Percentiles rank a stretch among this genome's conserved stretches.
These are phyloP conservation scores for Lachancea dasiensis DNA, from an alignment of 805 yeast genomes.

Conservation along the genomic window DNA sequence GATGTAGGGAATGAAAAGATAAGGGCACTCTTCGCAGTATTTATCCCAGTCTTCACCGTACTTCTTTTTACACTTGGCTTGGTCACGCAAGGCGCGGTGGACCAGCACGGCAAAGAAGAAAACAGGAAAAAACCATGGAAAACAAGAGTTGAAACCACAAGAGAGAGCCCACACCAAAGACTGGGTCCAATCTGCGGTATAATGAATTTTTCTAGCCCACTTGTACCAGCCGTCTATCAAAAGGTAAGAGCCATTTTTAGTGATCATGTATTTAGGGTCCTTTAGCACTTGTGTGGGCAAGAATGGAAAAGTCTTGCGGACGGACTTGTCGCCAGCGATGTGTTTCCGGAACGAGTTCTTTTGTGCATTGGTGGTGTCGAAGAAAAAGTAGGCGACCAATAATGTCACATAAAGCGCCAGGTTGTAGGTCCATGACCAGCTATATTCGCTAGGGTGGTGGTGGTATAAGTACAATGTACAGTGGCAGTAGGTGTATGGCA, in stretches of 20 bases:
- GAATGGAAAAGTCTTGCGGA: conserved; percentile 89
- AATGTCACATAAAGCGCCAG: conserved; percentile 49
- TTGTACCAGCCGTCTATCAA: conserved; percentile 93
- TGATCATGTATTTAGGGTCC: conserved; percentile 78
- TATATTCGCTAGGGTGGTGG: conserved; percentile 80
- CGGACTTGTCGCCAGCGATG: conserved; percentile 68
- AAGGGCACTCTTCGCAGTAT: conserved; percentile 84
- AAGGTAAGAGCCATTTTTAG: conserved; percentile 78
- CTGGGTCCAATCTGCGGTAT: conserved; percentile 90
- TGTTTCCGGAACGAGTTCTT: conserved; percentile 85
- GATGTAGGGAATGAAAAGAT: conserved; percentile 83
- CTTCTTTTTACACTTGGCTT: conserved; percentile 74
- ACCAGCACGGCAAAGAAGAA: conserved; percentile 82
- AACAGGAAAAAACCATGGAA: conserved; percentile 94
- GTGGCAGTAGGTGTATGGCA: conserved; percentile 96
- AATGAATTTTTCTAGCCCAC: conserved; percentile 89
- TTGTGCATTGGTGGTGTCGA: conserved; percentile 93
- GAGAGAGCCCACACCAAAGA: conserved; percentile 86
- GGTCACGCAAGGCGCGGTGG: conserved; percentile 88
- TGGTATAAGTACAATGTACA: conserved; percentile 77
- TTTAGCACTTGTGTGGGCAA: conserved; percentile 77
- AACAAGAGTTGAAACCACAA: conserved; percentile 81
- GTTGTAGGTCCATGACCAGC: conserved; percentile 61
- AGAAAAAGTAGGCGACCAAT: conserved; percentile 76
- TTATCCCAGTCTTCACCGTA: conserved; percentile 93